Evolutionary conservation across 176 grass and related monocot genomes (phyloP).

Genomic region (Alopecurus myosuroides): DNA sequence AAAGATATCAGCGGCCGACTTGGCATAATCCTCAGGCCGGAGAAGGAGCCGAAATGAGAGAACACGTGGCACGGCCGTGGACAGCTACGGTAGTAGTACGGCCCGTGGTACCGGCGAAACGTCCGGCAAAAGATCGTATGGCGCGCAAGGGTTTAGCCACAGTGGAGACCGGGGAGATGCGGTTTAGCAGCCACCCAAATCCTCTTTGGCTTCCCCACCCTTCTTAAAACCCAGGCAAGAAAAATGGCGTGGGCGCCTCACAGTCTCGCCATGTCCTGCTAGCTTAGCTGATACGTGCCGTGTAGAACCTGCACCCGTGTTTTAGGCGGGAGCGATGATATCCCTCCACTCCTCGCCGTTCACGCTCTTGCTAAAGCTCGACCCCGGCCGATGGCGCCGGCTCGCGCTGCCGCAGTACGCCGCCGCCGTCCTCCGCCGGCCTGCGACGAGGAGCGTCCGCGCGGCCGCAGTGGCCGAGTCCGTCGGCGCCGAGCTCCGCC

Average conservation of each 20-base stretch:
- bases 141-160: constrained; percentile 27
- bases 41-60: not conserved
- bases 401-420: not conserved
- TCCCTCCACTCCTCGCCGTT: constrained; percentile 9
- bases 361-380: constrained; percentile 13
- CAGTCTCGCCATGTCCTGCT: not conserved
- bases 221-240: not conserved
- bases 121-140: constrained; percentile 14
- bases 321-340: not conserved
- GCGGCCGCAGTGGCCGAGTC: not conserved
- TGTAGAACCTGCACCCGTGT: not conserved
- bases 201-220: not conserved
- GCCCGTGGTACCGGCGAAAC: not conserved
- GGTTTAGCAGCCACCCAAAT: constrained; percentile 10
- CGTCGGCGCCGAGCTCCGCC: constrained; percentile 41
- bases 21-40: not conserved
- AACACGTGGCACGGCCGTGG: not conserved
- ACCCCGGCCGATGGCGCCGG: constrained; percentile 3
- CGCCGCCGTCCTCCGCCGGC: not conserved
- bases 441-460: not conserved
- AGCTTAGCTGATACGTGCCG: not conserved
- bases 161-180: not conserved
- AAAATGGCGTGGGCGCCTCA: not conserved
- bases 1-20: not conserved
- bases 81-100: not conserved